These are phyloP conservation scores for Ascocoryne sarcoides DNA, from an alignment of 2,329 filamentous ascomycete genomes.

Conservation along the genomic window DNA sequence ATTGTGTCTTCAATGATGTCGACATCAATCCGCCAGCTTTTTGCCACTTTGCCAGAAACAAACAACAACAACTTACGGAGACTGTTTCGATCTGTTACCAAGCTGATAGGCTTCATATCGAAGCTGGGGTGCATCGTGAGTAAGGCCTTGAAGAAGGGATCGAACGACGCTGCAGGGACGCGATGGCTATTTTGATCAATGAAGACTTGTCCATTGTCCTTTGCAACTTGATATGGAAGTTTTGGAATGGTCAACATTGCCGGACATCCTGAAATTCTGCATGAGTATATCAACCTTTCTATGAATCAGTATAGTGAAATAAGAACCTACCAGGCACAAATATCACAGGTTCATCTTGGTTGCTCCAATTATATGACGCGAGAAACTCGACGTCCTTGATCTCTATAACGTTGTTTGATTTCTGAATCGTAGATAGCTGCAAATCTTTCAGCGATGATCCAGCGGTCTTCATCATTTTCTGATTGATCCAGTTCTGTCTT, in stretches of 20 bases:
- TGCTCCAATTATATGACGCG: slow-evolving; percentile 20
- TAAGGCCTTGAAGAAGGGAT: slow-evolving; percentile 22
- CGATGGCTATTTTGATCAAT: slow-evolving; percentile 27
- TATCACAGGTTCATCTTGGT: slow-evolving; percentile 11
- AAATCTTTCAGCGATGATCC: slow-evolving; percentile 4
- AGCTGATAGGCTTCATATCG: slow-evolving; percentile 16
- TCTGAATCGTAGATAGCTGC: slow-evolving; percentile 1
- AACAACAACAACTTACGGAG: slow-evolving; percentile 26
- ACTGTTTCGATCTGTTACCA: slow-evolving; percentile 27
- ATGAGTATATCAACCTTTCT: neutral
- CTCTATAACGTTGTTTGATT: too few species aligned
- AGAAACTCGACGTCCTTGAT: slow-evolving; percentile 13
- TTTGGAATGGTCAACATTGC: slow-evolving; percentile 8
- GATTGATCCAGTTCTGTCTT: too few species aligned
- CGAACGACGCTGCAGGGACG: slow-evolving; percentile 21
- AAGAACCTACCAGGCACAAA: slow-evolving; percentile 16
- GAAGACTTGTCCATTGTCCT: slow-evolving; percentile 15
- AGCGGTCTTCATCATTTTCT: slow-evolving; percentile 5
- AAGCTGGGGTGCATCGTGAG: slow-evolving; percentile 16
- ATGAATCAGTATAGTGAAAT: neutral
- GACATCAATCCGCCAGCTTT: slow-evolving; percentile 28
- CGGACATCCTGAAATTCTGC: slow-evolving; percentile 10
- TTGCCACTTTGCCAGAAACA: slow-evolving; percentile 14
- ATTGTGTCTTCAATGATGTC: slow-evolving; percentile 28
- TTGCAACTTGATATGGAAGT: slow-evolving; percentile 14